Conservation (phyloP, 345 rosid species). For the Salix brachista region DNA sequence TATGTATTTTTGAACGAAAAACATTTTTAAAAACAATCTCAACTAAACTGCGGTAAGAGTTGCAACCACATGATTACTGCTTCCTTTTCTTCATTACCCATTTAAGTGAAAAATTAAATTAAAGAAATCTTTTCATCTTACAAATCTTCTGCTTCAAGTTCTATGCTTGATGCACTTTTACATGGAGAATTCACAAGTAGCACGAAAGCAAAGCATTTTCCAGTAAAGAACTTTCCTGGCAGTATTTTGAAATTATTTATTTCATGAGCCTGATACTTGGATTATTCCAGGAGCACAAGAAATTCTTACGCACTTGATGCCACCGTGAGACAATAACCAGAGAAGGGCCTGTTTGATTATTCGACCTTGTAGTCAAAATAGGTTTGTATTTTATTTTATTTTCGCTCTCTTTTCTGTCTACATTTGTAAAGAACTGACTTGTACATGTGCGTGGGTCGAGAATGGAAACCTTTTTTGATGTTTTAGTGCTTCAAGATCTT, state of each 20-base stretch:
- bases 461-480: too few species aligned
- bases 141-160: not conserved
- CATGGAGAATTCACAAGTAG: not conserved
- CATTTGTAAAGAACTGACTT: slow-evolving; percentile 8
- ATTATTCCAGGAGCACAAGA: slow-evolving; percentile 9
- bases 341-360: not conserved
- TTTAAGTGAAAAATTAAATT: not conserved
- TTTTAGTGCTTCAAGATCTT: too few species aligned
- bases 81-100: not conserved
- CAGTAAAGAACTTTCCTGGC: not conserved
- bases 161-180: not conserved
- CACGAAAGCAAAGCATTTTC: not conserved
- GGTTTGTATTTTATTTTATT: not conserved
- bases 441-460: not conserved
- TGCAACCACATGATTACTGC: not conserved
- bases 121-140: not conserved
- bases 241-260: not conserved
- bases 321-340: not conserved
- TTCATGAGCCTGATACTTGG: not conserved
- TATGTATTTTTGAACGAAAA: too few species aligned
- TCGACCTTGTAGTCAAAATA: not conserved
- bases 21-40: too few species aligned
- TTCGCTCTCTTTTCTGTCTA: not conserved
- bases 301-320: slow-evolving; percentile 1
- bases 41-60: not conserved